A percentile compares a stretch with the other conserved stretches of the same genome.
Evolutionary conservation across 23 red algal genomes (phyloP).

Genomic region (Gracilaria vermiculophylla): DNA sequence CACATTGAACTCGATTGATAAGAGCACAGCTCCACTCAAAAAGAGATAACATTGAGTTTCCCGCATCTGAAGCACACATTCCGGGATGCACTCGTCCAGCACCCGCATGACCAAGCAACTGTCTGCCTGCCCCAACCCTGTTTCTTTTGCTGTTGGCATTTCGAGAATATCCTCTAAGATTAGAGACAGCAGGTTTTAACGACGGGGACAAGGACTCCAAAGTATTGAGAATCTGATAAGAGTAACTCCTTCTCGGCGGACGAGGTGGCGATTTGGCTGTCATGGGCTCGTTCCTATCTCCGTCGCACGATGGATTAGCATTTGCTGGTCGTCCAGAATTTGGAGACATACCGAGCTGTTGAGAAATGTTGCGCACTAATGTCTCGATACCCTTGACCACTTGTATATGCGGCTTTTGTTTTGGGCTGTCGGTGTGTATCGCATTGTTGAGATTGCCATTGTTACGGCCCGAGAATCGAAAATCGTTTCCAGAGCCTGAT

Average conservation of each 20-base stretch:
- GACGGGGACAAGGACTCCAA: slow-evolving; percentile 2
- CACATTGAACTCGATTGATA: slow-evolving; percentile 32
- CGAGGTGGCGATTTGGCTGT: slow-evolving; percentile 26
- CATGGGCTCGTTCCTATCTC: background rate
- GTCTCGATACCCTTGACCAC: slow-evolving; percentile 10
- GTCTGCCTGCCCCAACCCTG: background rate
- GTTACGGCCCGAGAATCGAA: background rate
- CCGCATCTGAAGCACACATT: background rate
- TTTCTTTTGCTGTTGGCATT: background rate
- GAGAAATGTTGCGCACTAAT: slow-evolving; percentile 11
- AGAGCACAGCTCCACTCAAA: slow-evolving; percentile 57
- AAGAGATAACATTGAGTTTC: slow-evolving; percentile 39
- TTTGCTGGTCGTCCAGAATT: background rate
- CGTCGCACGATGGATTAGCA: background rate
- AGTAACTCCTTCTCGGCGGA: slow-evolving; percentile 31
- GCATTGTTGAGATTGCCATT: background rate
- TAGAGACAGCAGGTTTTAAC: background rate
- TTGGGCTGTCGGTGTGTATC: background rate
- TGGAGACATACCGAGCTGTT: background rate
- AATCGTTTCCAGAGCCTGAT: background rate
- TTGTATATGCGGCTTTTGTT: background rate
- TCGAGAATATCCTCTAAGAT: background rate
- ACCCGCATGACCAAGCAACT: background rate
- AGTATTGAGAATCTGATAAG: slow-evolving; percentile 62
- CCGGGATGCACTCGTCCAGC: background rate